A percentile compares a stretch with the other conserved stretches of the same genome.
Conservation (phyloP, 805 yeast genomes). For the Komagataella ulmi region DNA sequence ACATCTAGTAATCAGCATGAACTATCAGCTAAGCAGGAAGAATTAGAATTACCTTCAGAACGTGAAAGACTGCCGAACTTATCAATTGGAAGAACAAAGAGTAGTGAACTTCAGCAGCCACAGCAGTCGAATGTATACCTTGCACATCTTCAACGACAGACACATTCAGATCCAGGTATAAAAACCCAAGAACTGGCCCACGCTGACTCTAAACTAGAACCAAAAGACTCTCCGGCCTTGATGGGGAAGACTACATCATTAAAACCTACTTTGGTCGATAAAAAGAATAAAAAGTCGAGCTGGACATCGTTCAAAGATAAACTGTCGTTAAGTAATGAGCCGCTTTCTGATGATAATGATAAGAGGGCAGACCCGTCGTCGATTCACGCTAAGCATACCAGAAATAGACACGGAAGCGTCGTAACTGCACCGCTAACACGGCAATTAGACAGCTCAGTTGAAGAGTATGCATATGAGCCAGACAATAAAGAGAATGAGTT, state of each 20-base stretch:
- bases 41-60: not conserved
- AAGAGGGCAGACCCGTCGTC: not conserved
- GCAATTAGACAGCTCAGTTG: not conserved
- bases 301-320: conserved; percentile 8
- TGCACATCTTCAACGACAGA: not conserved
- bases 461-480: not conserved
- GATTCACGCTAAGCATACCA: not conserved
- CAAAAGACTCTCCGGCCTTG: not conserved
- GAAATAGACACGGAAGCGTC: not conserved
- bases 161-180: not conserved
- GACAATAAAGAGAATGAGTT: not conserved
- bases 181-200: not conserved
- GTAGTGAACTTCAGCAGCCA: not conserved
- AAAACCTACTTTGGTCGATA: not conserved
- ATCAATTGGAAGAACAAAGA: not conserved
- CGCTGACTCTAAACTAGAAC: not conserved
- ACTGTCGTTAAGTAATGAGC: not conserved
- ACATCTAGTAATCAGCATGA: not conserved
- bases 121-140: not conserved
- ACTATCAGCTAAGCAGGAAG: not conserved
- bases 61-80: not conserved
- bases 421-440: not conserved
- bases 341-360: conserved; percentile 1
- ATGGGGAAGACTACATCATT: not conserved
- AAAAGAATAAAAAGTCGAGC: conserved; percentile 1